phyloP scores from a whole-genome alignment of 2,329 filamentous ascomycete genomes.

The Dendryphion nanum region DNA sequence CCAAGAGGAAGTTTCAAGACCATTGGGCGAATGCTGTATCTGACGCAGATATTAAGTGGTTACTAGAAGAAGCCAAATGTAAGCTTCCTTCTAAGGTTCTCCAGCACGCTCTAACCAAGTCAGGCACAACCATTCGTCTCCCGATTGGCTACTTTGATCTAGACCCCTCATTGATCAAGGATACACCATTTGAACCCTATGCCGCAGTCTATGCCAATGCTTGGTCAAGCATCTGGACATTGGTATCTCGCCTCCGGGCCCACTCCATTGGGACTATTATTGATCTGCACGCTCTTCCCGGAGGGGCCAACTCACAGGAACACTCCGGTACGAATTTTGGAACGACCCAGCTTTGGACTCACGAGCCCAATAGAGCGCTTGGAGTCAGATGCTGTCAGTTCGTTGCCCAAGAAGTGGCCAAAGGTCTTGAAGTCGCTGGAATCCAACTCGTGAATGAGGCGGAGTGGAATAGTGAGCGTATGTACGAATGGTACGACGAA shows the following conservation, averaged over 20 bases:
- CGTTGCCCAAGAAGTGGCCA: constrained; percentile 48
- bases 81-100: constrained; percentile 3
- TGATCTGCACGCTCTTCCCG: constrained; percentile 59
- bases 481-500: constrained; percentile 59
- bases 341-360: constrained; percentile 53
- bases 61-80: constrained; percentile 53
- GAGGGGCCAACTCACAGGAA: constrained; percentile 56
- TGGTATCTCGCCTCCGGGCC: constrained; percentile 46
- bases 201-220: constrained; percentile 52
- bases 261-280: constrained; percentile 57
- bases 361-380: constrained; percentile 43
- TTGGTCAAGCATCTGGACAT: constrained; percentile 51
- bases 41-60: constrained; percentile 54
- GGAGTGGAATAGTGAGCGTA: constrained; percentile 47
- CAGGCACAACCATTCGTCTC: constrained; percentile 55
- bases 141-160: constrained; percentile 62
- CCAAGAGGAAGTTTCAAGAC: constrained; percentile 51
- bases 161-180: constrained; percentile 49
- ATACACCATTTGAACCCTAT: constrained; percentile 53
- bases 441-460: constrained; percentile 61
- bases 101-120: background rate
- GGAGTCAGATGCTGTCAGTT: constrained; percentile 51
- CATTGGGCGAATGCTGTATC: constrained; percentile 54
- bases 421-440: constrained; percentile 49
- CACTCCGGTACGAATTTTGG: constrained; percentile 57